phyloP scores from a whole-genome alignment of 108 stramenopile species.

The Pseudonitzschia multistriata region DNA sequence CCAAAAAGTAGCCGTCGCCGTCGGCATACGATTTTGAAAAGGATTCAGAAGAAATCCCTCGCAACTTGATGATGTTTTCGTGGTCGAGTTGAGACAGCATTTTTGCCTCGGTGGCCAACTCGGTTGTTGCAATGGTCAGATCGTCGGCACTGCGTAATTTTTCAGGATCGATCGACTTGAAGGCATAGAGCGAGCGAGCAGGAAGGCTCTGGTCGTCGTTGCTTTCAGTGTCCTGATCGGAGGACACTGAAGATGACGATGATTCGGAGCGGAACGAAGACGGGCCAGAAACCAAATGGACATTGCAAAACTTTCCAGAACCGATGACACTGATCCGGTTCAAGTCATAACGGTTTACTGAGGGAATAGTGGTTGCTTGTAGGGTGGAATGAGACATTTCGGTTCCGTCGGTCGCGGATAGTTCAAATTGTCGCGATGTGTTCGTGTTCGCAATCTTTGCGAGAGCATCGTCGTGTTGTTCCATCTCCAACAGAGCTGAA shows the following conservation, averaged over 20 bases:
- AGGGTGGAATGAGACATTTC: neutral
- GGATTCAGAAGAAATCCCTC: slow-evolving; percentile 5
- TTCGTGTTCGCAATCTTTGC: too few species aligned
- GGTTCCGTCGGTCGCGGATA: neutral
- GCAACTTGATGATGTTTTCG: slow-evolving; percentile 32
- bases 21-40: slow-evolving; percentile 21
- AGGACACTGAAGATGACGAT: neutral
- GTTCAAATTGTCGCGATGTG: neutral
- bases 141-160: neutral
- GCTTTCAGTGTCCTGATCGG: neutral
- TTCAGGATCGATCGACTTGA: slow-evolving; percentile 16
- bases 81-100: slow-evolving; percentile 24
- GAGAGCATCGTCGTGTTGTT: slow-evolving; percentile 6
- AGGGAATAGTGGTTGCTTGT: neutral
- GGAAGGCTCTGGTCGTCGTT: neutral
- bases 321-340: slow-evolving; percentile 3
- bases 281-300: slow-evolving; percentile 4
- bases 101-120: slow-evolving; percentile 28
- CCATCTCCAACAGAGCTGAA: neutral
- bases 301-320: slow-evolving; percentile 7
- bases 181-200: neutral
- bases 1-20: slow-evolving; percentile 53
- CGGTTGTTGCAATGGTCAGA: slow-evolving; percentile 27
- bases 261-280: neutral
- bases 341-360: neutral